Evolutionary conservation across 306 rosid species (phyloP), one percentile per base, ranked within the genome.

Genomic region (Casuarina cunninghamiana): DNA sequence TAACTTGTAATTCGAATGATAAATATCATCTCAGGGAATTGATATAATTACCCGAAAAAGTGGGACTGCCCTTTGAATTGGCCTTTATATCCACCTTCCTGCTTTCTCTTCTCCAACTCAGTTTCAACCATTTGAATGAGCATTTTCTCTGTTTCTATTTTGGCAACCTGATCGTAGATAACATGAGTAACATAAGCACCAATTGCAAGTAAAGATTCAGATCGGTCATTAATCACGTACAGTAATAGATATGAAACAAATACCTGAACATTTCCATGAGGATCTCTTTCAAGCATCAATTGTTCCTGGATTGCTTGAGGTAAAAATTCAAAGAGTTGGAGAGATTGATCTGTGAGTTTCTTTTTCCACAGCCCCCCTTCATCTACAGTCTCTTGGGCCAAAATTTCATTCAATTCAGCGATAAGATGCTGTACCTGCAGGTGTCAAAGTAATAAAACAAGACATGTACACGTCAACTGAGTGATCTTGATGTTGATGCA

Each of bases 201-300:
- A 15, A 53, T 73, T 10, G 49, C 11, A 46, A 76, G 39, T 41
- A 77, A 62, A 71, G 60, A 11, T 50, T 74, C 63, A 78, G 44
- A 74, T 16, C 0, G 38, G 26, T 26, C 3, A 66, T 48, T 76
- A 71, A 60, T 75, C 78, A 69, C 69, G 73, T 41, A 71, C 60
- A 43, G 60, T 9, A 79, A 32, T 13, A 57, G 26, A 72, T 48
- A 73, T 71, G 42, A 83, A 80, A 69, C 43, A 83, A 42, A 65
- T 72, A 91, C 99, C 98, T 96, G 99, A 66, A 96, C 99, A 85
- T 96, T 96, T 87, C 99, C 99, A 81, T 96, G 99, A n/a, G 99
- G 99, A 87, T 96, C 99, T 87, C 99, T 91, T 84, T 96, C 99
- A 78, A 96, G 99, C 98, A 96, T 84, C 90, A 96, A 77, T 70